Evolutionary conservation across 1,284 basidiomycete species (phyloP), one percentile per base, ranked within the genome.

Genomic region (Omphalotus olearius): DNA sequence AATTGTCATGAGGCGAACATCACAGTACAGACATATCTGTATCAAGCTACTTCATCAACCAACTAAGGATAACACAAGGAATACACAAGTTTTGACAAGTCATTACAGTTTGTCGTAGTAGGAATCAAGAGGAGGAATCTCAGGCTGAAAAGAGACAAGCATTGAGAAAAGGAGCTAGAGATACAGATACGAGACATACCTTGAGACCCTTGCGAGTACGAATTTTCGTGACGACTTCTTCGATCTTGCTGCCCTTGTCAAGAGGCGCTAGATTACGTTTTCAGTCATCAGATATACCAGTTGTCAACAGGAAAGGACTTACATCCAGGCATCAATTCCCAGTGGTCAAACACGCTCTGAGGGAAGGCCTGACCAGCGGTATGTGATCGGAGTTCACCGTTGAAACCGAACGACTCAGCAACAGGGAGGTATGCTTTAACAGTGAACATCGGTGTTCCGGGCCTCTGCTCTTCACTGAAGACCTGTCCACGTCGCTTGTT

Each of bases 401-500:
- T 98, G 88, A 99, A 99, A 63, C 97, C 96, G 78, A 99, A 99
- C 16, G 96, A 98, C 76, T 98, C 96, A 72, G 80, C 78, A 73
- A 98, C 94, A 67, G 96, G 96, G 50, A 98, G 80, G 81, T 95
- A 97, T 33, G 95, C 95, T 85, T 98, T 99, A 75, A 99, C 91
- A 53, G 93, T 99, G 84, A 96, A 98, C 94, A 99, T 98, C 57
- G 97, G 97, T 20, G 97, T 99, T 78, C 97, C 96, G 7, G 88
- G 78, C 66, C 96, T 81, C 75, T 98, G 96, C 76, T 99, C 96
- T 74, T 99, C 92, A 62, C 87, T 91, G 83, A 96, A 95, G 61
- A 99, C 97, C 70, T 97, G 93, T 57, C 96, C 97, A 84, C 97
- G 93, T 70, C 96, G 92, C 79, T 89, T 94, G 87, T 98, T 99